Conservation (phyloP, 1,284 basidiomycete species). For the Schizophyllum amplum region DNA sequence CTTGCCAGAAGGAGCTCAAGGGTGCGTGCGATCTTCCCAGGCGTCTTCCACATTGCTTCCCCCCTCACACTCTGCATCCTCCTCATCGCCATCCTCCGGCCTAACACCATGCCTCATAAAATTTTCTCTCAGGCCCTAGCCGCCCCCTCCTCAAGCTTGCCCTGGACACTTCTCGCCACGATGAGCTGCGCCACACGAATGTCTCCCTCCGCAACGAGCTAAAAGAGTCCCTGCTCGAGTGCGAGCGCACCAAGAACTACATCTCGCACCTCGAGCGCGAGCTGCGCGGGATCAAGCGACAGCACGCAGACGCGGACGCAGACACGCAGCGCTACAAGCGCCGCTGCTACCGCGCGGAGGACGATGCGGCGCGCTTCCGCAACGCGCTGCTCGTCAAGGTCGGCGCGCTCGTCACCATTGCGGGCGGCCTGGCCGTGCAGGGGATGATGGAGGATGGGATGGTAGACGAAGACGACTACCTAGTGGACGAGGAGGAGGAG, state of each 20-base stretch:
- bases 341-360: neutral
- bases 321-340: neutral
- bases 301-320: neutral
- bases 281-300: neutral
- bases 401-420: constrained; percentile 21
- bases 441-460: constrained; percentile 16
- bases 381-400: neutral
- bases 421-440: constrained; percentile 27
- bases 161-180: constrained; percentile 12
- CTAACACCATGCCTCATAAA: too few relatives aligned
- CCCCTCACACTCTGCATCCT: too few relatives aligned
- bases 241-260: neutral
- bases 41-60: too few relatives aligned
- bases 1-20: neutral
- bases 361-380: neutral
- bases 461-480: too few relatives aligned
- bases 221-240: neutral
- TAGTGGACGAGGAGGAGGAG: neutral
- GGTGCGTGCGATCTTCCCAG: neutral
- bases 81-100: too few relatives aligned
- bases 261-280: neutral
- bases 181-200: neutral
- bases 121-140: constrained; percentile 4
- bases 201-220: neutral
- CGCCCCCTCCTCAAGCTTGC: constrained; percentile 11